phyloP scores from a whole-genome alignment of 768 basidiomycete species.

The Tephrocybe rancida region DNA sequence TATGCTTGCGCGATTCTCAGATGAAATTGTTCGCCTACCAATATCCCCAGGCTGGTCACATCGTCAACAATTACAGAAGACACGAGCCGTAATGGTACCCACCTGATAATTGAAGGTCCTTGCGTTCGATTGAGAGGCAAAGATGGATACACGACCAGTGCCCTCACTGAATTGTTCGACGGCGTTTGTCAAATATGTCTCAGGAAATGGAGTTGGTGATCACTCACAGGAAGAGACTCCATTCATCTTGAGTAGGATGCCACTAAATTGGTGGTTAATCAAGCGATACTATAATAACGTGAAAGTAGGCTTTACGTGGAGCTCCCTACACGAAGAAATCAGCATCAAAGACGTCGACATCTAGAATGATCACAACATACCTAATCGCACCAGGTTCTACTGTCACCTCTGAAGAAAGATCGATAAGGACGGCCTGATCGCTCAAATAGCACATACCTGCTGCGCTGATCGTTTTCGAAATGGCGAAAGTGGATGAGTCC shows the following conservation, averaged over 20 bases:
- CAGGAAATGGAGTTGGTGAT: not conserved
- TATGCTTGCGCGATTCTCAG: not conserved
- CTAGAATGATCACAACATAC: slow-evolving; percentile 21
- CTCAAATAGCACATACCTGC: slow-evolving; percentile 31
- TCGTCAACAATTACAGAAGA: not conserved
- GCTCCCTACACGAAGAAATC: slow-evolving; percentile 38
- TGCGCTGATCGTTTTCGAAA: slow-evolving; percentile 53
- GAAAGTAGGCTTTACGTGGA: slow-evolving; percentile 44
- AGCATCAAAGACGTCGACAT: not conserved
- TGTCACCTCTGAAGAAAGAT: slow-evolving; percentile 41
- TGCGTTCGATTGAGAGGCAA: slow-evolving; percentile 54
- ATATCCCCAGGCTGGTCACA: slow-evolving; percentile 53
- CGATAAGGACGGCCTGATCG: not conserved
- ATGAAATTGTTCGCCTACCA: slow-evolving; percentile 31
- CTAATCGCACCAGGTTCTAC: slow-evolving; percentile 60
- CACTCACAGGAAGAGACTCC: slow-evolving; percentile 59
- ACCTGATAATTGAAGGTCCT: slow-evolving; percentile 63
- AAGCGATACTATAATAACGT: not conserved
- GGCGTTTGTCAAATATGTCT: not conserved
- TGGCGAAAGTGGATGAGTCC: slow-evolving; percentile 53
- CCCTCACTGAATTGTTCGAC: slow-evolving; percentile 44
- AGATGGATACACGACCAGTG: slow-evolving; percentile 54
- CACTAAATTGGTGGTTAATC: slow-evolving; percentile 40
- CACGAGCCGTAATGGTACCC: not conserved
- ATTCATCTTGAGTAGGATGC: slow-evolving; percentile 72